A percentile compares a stretch with the other conserved stretches of the same genome.
These are phyloP conservation scores for Kodamaea fungicola DNA, from an alignment of 1,139 yeast genomes.

Conservation along the genomic window DNA sequence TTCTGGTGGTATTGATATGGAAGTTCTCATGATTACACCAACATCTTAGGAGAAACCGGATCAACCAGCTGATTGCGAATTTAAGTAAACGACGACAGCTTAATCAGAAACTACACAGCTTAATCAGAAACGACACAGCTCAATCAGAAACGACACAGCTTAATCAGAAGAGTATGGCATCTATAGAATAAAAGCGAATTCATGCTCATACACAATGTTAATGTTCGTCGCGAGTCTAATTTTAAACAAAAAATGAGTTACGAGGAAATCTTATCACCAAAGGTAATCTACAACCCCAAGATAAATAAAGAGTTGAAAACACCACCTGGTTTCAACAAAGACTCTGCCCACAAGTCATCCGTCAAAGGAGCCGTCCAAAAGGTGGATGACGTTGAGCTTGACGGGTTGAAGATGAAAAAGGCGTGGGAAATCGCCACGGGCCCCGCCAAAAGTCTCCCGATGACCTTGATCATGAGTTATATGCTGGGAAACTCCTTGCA, in stretches of 20 bases:
- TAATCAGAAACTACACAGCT: too few relatives aligned
- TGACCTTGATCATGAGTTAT: slow-evolving; percentile 87
- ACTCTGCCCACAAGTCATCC: slow-evolving; percentile 6
- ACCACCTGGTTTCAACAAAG: slow-evolving; percentile 12
- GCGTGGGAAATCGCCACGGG: slow-evolving; percentile 86
- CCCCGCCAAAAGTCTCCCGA: slow-evolving; percentile 84
- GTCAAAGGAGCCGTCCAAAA: slow-evolving; percentile 4
- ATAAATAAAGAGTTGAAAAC: slow-evolving; percentile 5
- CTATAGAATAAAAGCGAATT: too few relatives aligned
- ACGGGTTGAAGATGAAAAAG: slow-evolving; percentile 51
- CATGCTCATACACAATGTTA: too few relatives aligned
- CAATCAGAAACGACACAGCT: too few relatives aligned
- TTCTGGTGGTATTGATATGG: too few relatives aligned
- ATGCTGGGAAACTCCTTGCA: slow-evolving; percentile 93
- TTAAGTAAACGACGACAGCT: too few relatives aligned
- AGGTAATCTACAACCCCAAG: slow-evolving; percentile 8
- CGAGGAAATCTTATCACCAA: slow-evolving; percentile 7
- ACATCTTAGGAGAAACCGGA: too few relatives aligned
- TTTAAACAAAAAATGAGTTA: neutral
- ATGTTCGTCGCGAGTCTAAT: neutral
- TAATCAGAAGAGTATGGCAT: too few relatives aligned
- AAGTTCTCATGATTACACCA: too few relatives aligned
- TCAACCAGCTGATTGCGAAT: too few relatives aligned
- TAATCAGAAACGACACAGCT: too few relatives aligned
- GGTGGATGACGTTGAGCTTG: slow-evolving; percentile 19